These are phyloP conservation scores for Dioszegia aurantiaca DNA, from an alignment of 768 basidiomycete species.

Conservation along the genomic window DNA sequence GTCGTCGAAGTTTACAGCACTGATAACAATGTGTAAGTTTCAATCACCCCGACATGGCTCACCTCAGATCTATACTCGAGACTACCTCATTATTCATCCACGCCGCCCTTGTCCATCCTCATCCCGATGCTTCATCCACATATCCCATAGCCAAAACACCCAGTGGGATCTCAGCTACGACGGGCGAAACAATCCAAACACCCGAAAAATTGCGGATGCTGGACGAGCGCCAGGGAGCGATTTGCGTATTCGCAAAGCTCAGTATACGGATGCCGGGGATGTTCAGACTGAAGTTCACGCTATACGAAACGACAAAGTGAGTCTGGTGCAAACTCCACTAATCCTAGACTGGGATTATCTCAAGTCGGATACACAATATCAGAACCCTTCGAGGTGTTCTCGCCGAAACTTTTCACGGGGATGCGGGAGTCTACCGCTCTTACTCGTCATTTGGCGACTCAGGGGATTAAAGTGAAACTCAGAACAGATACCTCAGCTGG, in stretches of 20 bases:
- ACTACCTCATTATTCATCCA: constrained; percentile 47
- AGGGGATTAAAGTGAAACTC: constrained; percentile 53
- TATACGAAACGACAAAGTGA: constrained; percentile 50
- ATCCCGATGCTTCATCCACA: constrained; percentile 2
- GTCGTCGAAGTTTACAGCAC: constrained; percentile 41
- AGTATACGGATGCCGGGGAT: constrained; percentile 49
- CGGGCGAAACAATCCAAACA: constrained; percentile 50
- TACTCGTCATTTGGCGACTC: constrained; percentile 51
- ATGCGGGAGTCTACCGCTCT: constrained; percentile 51
- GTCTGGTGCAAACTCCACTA: constrained; percentile 17
- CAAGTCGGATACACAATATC: constrained; percentile 41
- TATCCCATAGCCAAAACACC: constrained; percentile 44
- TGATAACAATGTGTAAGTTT: constrained; percentile 11
- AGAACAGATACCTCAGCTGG: constrained; percentile 44
- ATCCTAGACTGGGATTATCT: constrained; percentile 26
- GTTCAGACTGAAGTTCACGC: constrained; percentile 47
- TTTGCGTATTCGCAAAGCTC: constrained; percentile 52
- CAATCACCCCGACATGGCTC: background rate
- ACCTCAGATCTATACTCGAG: constrained; percentile 38
- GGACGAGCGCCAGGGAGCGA: constrained; percentile 39
- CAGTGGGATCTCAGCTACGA: constrained; percentile 48
- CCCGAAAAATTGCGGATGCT: constrained; percentile 46
- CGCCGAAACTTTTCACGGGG: constrained; percentile 52
- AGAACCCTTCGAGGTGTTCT: constrained; percentile 52
- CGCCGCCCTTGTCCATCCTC: constrained; percentile 43